Conservation (phyloP, 2,329 filamentous ascomycete species). For the Exserohilum turcica region DNA sequence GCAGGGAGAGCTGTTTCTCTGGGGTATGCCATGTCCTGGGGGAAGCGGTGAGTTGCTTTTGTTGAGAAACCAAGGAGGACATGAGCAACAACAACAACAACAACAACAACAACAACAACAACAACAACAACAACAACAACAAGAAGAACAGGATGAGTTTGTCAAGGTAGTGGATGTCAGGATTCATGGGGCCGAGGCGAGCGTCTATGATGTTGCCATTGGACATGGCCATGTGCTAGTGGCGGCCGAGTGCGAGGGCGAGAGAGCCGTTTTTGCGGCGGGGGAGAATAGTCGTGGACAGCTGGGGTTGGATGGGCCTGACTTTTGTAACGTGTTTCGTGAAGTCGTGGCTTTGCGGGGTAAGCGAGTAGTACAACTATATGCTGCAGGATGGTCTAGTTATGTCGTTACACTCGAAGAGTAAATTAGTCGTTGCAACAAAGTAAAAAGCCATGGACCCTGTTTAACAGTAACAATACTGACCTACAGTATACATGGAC, state of each 20-base stretch:
- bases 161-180: conserved; percentile 30
- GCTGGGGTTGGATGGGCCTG: conserved; percentile 21
- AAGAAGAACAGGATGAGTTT: conserved; percentile 34
- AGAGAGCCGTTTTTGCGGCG: conserved; percentile 30
- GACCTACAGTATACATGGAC: no score
- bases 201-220: conserved; percentile 32
- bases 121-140: no score
- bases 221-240: conserved; percentile 39
- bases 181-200: conserved; percentile 26
- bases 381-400: conserved; percentile 36
- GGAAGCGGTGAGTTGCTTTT: conserved; percentile 21
- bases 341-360: conserved; percentile 28
- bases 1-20: conserved; percentile 43
- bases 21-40: conserved; percentile 40
- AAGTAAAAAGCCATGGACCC: no score
- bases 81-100: no score
- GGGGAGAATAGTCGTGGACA: conserved; percentile 35
- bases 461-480: no score
- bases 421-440: neutral
- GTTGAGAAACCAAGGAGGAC: conserved; percentile 16
- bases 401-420: conserved; percentile 20
- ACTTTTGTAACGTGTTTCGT: conserved; percentile 27
- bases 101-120: no score
- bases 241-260: conserved; percentile 22
- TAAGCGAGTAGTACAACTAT: conserved; percentile 24